Base-by-base conservation (phyloP, 1,284 basidiomycete species). In the Fistulina hepatica region DNA sequence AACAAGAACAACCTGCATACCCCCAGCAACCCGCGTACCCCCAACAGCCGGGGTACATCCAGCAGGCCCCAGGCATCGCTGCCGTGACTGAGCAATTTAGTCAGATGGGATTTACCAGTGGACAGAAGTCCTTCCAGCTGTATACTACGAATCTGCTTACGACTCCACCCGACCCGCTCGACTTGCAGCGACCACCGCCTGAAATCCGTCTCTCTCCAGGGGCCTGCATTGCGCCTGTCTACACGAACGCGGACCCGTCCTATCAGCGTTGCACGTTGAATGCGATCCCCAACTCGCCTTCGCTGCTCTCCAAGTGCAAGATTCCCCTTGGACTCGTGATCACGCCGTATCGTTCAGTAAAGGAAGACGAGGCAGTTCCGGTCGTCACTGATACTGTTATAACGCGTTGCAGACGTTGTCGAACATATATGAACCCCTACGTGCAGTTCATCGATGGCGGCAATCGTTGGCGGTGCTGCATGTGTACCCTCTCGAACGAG, bases 401-500 rank as follows among this genome's bases (percentile, higher is more conserved):
- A 52, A 94, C 95, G 33, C 85, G 95, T 32, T 98, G 95, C 64
- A 76, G 95, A 45, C 78, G 94, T 26, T 98, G 95, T 71, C 76
- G 95, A 53, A 90, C 91, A 30, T 98, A 98, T 64, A 98, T 99
- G 64, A 97, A 98, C 58, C 94, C 95, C 4, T 99, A 90, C 55
- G 93, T 97, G 27, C 90, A 92, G 50, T 99, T 98, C 58, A 92
- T 97, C 55, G 95, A 99, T 56, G 92, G 92, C 44, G 95, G 95
- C 23, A 93, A 92, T 60, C 77, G 81, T 45, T 97, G 95, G 95
- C 89, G 95, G 58, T 99, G 95, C 60, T 97, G 91, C 65, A 93
- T 98, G 90, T 99, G 95, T 63, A 90, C 85, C 52, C 81, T 98
- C 73, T 88, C 88, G 42, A 99, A 99, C 59, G 95, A 99, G 60